Conservation (phyloP, 257 asterid genomes). For the Ilex asprella region DNA sequence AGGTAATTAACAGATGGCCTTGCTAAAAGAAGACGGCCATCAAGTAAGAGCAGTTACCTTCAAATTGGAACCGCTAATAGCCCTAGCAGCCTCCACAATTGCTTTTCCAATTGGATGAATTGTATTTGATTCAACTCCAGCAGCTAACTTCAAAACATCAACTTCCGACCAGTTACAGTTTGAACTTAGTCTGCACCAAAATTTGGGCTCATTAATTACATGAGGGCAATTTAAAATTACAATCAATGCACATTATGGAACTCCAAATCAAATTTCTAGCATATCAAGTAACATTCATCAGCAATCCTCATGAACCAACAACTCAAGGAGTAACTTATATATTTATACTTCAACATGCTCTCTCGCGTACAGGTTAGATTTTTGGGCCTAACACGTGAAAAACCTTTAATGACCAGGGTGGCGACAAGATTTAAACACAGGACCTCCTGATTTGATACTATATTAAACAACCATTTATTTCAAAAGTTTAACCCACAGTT, state of each 20-base stretch:
- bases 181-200: conserved; percentile 52
- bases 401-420: no score
- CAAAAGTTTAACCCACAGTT: no score
- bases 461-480: no score
- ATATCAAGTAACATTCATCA: neutral
- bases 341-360: no score
- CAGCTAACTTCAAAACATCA: conserved; percentile 79
- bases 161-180: conserved; percentile 60
- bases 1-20: conserved; percentile 6
- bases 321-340: no score
- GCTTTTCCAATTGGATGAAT: conserved; percentile 99
- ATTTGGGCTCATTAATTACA: conserved; percentile 17
- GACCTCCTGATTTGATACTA: no score
- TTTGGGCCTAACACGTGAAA: no score
- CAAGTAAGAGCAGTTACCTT: conserved; percentile 42
- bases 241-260: neutral
- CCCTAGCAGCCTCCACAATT: conserved; percentile 79
- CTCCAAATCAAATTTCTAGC: neutral
- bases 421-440: no score
- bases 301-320: neutral
- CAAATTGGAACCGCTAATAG: conserved; percentile 39
- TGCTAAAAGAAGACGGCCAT: conserved; percentile 4
- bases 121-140: conserved; percentile 93
- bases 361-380: no score
- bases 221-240: conserved; percentile 6